A percentile compares a stretch with the other conserved stretches of the same genome.
These are phyloP conservation scores for Cladorrhinum sp. DNA, from an alignment of 2,329 filamentous ascomycete species.

Conservation along the genomic window DNA sequence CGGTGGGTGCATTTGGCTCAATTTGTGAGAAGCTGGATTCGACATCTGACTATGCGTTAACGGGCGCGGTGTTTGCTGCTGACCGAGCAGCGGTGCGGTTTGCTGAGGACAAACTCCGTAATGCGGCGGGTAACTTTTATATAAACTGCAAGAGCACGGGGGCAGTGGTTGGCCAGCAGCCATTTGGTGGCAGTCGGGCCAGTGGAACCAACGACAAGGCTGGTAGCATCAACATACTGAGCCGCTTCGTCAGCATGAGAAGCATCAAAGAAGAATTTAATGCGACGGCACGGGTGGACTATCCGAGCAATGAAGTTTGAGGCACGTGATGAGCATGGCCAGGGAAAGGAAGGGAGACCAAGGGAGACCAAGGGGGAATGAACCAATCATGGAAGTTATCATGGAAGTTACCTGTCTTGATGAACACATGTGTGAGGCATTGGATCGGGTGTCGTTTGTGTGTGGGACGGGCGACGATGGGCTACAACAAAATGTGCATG, in stretches of 20 bases:
- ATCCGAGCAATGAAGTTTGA: constrained; percentile 68
- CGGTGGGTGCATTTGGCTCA: constrained; percentile 43
- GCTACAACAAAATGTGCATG: neutral
- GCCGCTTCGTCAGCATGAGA: constrained; percentile 49
- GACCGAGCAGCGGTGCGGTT: constrained; percentile 47
- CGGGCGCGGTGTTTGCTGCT: constrained; percentile 48
- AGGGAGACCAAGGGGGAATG: neutral
- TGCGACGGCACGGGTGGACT: constrained; percentile 59
- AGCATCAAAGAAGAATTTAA: constrained; percentile 69
- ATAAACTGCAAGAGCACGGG: constrained; percentile 58
- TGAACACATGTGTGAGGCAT: constrained; percentile 7
- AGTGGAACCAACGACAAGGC: constrained; percentile 58
- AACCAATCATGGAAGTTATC: neutral
- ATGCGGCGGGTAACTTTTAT: constrained; percentile 57
- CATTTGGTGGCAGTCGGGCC: constrained; percentile 51
- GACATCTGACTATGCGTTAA: constrained; percentile 66
- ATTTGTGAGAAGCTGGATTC: constrained; percentile 63
- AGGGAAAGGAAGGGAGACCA: neutral
- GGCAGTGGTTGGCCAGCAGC: constrained; percentile 54
- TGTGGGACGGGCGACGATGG: neutral
- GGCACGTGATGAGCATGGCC: neutral
- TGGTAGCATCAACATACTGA: constrained; percentile 48
- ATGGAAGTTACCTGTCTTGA: neutral
- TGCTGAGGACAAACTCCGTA: constrained; percentile 49
- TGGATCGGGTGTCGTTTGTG: neutral